phyloP scores from a whole-genome alignment of 1,139 yeast species.

The Saccharomycopsis phalli region DNA sequence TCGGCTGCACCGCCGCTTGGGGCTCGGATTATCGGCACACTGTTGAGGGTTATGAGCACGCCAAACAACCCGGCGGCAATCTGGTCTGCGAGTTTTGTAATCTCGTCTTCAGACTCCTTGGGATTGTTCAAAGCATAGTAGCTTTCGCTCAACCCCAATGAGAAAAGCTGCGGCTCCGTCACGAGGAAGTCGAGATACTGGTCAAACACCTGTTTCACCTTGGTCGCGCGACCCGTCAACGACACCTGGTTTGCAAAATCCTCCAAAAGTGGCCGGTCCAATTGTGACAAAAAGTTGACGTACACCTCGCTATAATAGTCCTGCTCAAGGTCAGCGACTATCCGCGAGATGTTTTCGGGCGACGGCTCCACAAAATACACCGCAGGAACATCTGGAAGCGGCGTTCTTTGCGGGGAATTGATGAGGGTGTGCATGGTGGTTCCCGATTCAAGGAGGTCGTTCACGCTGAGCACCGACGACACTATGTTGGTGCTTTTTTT shows the following conservation, averaged over 20 bases:
- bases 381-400: conserved; percentile 89
- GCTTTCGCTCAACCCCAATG: conserved; percentile 58
- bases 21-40: conserved; percentile 83
- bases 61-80: conserved; percentile 79
- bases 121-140: conserved; percentile 68
- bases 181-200: conserved; percentile 89
- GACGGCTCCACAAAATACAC: conserved; percentile 90
- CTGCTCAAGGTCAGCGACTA: conserved; percentile 61
- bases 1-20: conserved; percentile 95
- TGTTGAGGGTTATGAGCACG: conserved; percentile 64
- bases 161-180: conserved; percentile 85
- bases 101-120: conserved; percentile 61
- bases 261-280: conserved; percentile 72
- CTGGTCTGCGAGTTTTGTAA: conserved; percentile 55
- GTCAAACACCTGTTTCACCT: conserved; percentile 82
- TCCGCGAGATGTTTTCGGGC: conserved; percentile 55
- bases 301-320: conserved; percentile 75
- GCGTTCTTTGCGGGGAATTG: conserved; percentile 50
- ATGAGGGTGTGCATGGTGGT: conserved; percentile 81
- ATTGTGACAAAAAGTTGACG: conserved; percentile 76
- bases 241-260: conserved; percentile 83
- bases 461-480: conserved; percentile 83
- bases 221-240: conserved; percentile 53
- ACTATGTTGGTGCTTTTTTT: conserved; percentile 71
- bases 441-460: conserved; percentile 81